Conservation (phyloP, 2,329 filamentous ascomycete species). For the Colletotrichum graminicola region DNA sequence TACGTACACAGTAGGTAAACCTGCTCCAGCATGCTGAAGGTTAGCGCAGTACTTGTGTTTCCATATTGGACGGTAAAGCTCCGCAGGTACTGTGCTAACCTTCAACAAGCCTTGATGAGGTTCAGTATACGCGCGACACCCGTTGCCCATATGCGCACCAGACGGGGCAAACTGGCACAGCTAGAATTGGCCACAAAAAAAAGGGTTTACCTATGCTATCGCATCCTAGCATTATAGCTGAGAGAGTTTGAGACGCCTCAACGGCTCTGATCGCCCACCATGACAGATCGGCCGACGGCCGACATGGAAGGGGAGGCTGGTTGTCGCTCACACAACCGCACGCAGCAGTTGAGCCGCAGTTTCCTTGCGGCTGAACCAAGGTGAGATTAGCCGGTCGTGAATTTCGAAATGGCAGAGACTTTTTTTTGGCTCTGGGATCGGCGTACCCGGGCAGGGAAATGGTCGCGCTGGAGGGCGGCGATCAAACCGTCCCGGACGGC, state of each 20-base stretch:
- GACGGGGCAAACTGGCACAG: too few relatives aligned
- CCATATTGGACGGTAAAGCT: too few relatives aligned
- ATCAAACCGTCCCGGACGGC: slow-evolving; percentile 40
- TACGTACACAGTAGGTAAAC: not conserved
- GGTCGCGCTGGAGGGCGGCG: slow-evolving; percentile 18
- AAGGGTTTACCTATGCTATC: not conserved
- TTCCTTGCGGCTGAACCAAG: not conserved
- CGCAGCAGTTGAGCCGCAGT: slow-evolving; percentile 2
- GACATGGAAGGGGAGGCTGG: not conserved
- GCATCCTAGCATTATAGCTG: not conserved
- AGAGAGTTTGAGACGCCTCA: slow-evolving; percentile 12
- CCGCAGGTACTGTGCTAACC: too few relatives aligned
- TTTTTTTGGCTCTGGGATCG: slow-evolving; percentile 22
- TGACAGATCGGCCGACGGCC: slow-evolving; percentile 18
- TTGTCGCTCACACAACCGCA: not conserved
- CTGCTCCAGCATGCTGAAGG: too few relatives aligned
- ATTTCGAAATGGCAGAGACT: not conserved
- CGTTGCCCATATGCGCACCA: not conserved
- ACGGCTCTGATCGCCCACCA: slow-evolving; percentile 22
- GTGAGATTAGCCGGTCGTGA: not conserved
- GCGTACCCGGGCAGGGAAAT: slow-evolving; percentile 26
- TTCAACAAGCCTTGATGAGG: too few relatives aligned
- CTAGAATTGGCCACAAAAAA: too few relatives aligned
- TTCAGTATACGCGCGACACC: slow-evolving; percentile 7
- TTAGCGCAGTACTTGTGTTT: too few relatives aligned